Percentiles rank a stretch among this genome's conserved stretches.
These are phyloP conservation scores for Puccinellia tenuiflora DNA, from an alignment of 176 grass and related monocot species.

Conservation along the genomic window DNA sequence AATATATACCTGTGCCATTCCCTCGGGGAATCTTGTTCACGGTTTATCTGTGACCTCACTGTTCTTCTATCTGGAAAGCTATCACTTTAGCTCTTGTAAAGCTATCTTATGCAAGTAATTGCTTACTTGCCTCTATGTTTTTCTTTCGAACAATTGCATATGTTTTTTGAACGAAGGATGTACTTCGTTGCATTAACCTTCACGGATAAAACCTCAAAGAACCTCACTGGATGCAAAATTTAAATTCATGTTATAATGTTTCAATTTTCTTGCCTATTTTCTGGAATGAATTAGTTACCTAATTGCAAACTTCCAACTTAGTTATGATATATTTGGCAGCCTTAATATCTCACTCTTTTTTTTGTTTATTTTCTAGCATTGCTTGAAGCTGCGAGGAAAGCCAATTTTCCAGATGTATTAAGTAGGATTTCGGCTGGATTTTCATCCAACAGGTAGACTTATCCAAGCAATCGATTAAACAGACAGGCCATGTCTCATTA, in stretches of 20 bases:
- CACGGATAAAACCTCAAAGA: background rate
- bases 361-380: conserved; percentile 45
- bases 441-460: conserved; percentile 61
- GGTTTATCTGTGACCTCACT: background rate
- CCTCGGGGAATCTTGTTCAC: background rate
- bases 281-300: background rate
- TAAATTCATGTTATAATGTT: background rate
- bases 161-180: background rate
- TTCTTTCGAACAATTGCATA: background rate
- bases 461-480: conserved; percentile 14
- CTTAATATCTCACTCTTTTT: background rate
- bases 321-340: background rate
- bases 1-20: background rate
- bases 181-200: background rate
- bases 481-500: background rate
- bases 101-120: background rate
- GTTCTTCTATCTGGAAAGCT: background rate
- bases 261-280: background rate
- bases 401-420: conserved; percentile 68
- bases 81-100: background rate
- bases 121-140: background rate
- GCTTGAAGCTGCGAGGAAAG: conserved; percentile 89
- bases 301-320: background rate
- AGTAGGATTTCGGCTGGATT: conserved; percentile 71
- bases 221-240: background rate